These are phyloP conservation scores for Ilyonectria robusta DNA, from an alignment of 2,329 filamentous ascomycete genomes.

Conservation along the genomic window DNA sequence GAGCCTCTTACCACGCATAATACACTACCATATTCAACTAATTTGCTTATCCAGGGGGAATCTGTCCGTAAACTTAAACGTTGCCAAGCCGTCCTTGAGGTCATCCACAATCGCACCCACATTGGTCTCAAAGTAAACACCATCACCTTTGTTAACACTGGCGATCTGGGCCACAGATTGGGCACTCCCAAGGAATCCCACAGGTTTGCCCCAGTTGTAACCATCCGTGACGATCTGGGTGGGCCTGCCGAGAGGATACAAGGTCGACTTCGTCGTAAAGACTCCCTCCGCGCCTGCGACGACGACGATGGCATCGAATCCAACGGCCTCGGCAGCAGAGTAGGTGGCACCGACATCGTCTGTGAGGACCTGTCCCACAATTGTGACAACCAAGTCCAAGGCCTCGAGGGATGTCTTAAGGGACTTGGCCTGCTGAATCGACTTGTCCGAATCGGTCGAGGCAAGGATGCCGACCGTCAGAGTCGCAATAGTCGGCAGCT, in stretches of 20 bases:
- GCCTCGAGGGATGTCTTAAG: slow-evolving; percentile 65
- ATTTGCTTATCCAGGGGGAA: slow-evolving; percentile 68
- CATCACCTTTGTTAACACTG: slow-evolving; percentile 60
- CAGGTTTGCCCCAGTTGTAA: slow-evolving; percentile 79
- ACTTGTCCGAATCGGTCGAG: slow-evolving; percentile 56
- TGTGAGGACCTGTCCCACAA: slow-evolving; percentile 72
- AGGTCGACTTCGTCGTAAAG: slow-evolving; percentile 65
- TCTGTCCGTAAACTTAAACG: slow-evolving; percentile 76
- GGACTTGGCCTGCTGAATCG: slow-evolving; percentile 62
- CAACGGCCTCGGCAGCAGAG: slow-evolving; percentile 72
- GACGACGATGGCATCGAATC: slow-evolving; percentile 75
- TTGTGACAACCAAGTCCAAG: slow-evolving; percentile 68
- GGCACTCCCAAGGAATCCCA: slow-evolving; percentile 69
- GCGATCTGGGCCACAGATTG: slow-evolving; percentile 56
- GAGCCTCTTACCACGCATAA: not conserved
- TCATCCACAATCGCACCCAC: slow-evolving; percentile 57
- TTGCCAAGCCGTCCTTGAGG: slow-evolving; percentile 72
- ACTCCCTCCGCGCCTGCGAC: slow-evolving; percentile 66
- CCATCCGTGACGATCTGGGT: slow-evolving; percentile 73
- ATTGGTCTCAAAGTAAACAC: slow-evolving; percentile 57
- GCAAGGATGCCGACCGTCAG: slow-evolving; percentile 76
- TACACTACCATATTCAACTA: not conserved
- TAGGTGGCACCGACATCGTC: slow-evolving; percentile 75
- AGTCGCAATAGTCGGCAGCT: slow-evolving; percentile 72
- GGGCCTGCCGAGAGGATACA: slow-evolving; percentile 76